Base-by-base conservation (phyloP, 176 grass and related monocot species). In the Pontederia paniculata region DNA sequence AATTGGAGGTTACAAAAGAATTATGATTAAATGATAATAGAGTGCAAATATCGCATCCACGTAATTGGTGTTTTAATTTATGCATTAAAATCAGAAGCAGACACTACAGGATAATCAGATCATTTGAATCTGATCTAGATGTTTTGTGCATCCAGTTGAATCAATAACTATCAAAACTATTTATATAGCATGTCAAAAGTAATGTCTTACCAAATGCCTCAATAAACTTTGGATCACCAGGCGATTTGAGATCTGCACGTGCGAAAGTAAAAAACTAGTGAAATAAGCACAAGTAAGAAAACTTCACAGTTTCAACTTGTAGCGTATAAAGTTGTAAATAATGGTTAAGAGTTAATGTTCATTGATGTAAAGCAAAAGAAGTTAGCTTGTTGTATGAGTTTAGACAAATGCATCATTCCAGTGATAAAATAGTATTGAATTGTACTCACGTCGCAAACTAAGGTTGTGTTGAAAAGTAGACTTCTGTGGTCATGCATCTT, bases 211-310 rank as follows among this genome's bases (percentile, higher is more conserved):
- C 93, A 70, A 84, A 97, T 77, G 86, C 75, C 74, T 97, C 93
- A 37, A 90, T 78, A 72, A 84, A 97, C 73, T 88, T 97, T 47
- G 93, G 85, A 70, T 97, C 93, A 21, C 86, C 82, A 58, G 93
- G 93, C 68, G 83, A 78, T 81, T 97, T 97, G 64, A 90, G 90
- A 86, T 90, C 93, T 90, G 77, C 48, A 78, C 52, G 65, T 17
- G 8, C 42, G 75, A 19, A 77, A 19, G 75, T 78, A 9, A 37
- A n/a, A 73, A 50, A 57, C 62, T 13, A 71, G 43, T 37, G 7
- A 37, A 37, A 37, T 37, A 37, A 6, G 28, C 7, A 6, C 28
- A 37, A 0, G 28, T 2, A 37, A 37, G n/a, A n/a, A n/a, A n/a
- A n/a, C n/a, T n/a, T n/a, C n/a, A n/a, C n/a, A 18, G 17, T 17